phyloP scores from a whole-genome alignment of 2,329 filamentous ascomycete genomes.

The Pochonia chlamydosporia region DNA sequence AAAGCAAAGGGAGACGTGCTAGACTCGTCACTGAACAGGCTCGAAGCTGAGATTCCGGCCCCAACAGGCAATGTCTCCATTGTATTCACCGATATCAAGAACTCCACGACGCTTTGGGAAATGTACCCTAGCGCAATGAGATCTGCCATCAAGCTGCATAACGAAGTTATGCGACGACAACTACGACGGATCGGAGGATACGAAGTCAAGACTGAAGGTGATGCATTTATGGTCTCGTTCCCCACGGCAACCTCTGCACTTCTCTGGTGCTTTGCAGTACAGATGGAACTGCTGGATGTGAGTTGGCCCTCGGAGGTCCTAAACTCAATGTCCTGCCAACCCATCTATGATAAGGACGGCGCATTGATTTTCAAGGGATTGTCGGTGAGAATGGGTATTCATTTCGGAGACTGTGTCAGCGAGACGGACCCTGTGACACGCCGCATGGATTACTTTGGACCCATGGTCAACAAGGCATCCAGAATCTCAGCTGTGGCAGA shows the following conservation, averaged over 20 bases:
- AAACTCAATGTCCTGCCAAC: slow-evolving; percentile 77
- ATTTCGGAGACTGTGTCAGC: slow-evolving; percentile 91
- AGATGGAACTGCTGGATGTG: slow-evolving; percentile 79
- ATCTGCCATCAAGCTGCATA: slow-evolving; percentile 94
- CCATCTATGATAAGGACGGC: slow-evolving; percentile 75
- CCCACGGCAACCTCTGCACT: slow-evolving; percentile 91
- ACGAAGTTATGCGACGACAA: slow-evolving; percentile 92
- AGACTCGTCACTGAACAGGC: slow-evolving; percentile 79
- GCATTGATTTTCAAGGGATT: slow-evolving; percentile 89
- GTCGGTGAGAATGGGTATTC: slow-evolving; percentile 95
- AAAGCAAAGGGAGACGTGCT: slow-evolving; percentile 59
- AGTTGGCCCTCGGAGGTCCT: slow-evolving; percentile 92
- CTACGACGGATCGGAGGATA: slow-evolving; percentile 91
- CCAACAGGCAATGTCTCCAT: slow-evolving; percentile 87
- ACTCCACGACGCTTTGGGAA: slow-evolving; percentile 94
- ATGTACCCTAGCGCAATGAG: slow-evolving; percentile 93
- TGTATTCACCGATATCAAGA: slow-evolving; percentile 98
- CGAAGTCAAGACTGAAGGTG: slow-evolving; percentile 98
- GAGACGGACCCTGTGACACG: slow-evolving; percentile 94
- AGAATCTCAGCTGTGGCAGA: slow-evolving; percentile 93
- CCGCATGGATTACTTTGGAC: slow-evolving; percentile 98
- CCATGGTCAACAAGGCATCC: slow-evolving; percentile 96
- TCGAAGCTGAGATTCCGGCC: slow-evolving; percentile 86
- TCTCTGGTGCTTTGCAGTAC: slow-evolving; percentile 94
- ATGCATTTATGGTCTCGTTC: slow-evolving; percentile 99